Base-by-base conservation (phyloP, 192 early-diverging fungal species). In the Coemansia sp. region DNA sequence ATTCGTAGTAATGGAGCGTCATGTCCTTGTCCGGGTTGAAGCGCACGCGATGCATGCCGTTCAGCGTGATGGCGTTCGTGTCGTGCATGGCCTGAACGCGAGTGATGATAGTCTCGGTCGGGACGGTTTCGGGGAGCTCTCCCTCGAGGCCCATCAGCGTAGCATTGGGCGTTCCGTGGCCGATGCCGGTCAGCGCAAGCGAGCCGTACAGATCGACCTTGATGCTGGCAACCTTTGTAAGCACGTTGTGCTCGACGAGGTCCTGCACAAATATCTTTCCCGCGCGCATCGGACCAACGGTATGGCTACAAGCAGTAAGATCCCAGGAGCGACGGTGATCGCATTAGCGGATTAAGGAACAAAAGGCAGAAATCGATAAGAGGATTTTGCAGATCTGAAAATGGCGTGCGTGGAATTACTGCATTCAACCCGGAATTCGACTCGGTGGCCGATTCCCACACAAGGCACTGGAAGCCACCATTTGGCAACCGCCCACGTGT, bases 231-330 rank as follows among this genome's bases (percentile, higher is more conserved):
- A 89, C 86, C 65, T 83, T 85, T 24, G 84, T 78, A 19, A 91
- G 86, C 34, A 91, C 65, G 6, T 75, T 60, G 57, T 88, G 86
- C 24, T 86, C 76, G 55, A 87, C 85, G 24, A 95, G 70, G 58
- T 98, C 95, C 60, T 87, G 84, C 25, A 94, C 85, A 83, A 98
- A 98, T 54, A 94, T 94, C 72, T 91, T 92, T 24, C 94, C 91
- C 9, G 95, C 94, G 24, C 95, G 87, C 95, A 98, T 98, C 14
- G 95, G 95, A n/a, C 95, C 95, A 23, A 98, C 93, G 1, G 90
- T 91, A 66, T 93, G 88, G 61, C 90, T 82, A 82, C 64, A 65
- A 46, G 14, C 13, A 28, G n/a, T 35, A 20, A 24, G 24, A 58
- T 36, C n/a, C n/a, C 34, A 34, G 55, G 13, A 28, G 39, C 39